Evolutionary conservation across 495 filamentous ascomycete species (phyloP), one percentile per base, ranked within the genome.

Genomic region (Neurospora sublineolata): DNA sequence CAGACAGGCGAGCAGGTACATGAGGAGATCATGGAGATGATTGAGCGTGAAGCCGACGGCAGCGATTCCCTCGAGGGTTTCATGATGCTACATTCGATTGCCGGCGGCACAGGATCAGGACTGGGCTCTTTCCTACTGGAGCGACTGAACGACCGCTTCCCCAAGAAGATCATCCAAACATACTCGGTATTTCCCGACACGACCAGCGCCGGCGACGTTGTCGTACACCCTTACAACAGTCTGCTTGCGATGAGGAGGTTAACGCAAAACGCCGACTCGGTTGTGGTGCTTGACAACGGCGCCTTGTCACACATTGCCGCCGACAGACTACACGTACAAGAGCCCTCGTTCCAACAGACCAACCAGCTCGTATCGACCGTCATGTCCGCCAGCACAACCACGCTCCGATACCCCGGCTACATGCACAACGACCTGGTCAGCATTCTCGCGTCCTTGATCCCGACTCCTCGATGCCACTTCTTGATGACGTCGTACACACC

Each of bases 391-490:
- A 94, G 93, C 76, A 99, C 95, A 1, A 97, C 94, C 7, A 97
- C 95, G 9, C 90, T 99, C 39, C 88, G 95, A 72, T 98, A 99
- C 79, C 95, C 95, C 1, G 95, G 96, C 36, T 99, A 99, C 78
- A 98, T 99, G 96, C 95, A 99, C 83, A 99, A 99, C 79, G 95
- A 99, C 78, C 90, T 99, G 9, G 94, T 96, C 74, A 93, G 94
- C 77, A 97, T 99, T 77, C 89, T 98, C 67, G 96, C 95, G 42
- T 96, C 94, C 27, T 86, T 99, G 7, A 97, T 99, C 68, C 95
- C 95, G 10, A 98, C 94, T 0, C 95, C 95, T 16, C 92, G 95
- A 70, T 96, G 93, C 80, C 95, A 99, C 80, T 99, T 99, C 87
- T 85, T 99, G 46, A 94, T 97, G 89, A 98, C 95, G 3, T 93